Evolutionary conservation across 176 grass and related monocot genomes (phyloP).

Genomic region (Oryza rufipogon): DNA sequence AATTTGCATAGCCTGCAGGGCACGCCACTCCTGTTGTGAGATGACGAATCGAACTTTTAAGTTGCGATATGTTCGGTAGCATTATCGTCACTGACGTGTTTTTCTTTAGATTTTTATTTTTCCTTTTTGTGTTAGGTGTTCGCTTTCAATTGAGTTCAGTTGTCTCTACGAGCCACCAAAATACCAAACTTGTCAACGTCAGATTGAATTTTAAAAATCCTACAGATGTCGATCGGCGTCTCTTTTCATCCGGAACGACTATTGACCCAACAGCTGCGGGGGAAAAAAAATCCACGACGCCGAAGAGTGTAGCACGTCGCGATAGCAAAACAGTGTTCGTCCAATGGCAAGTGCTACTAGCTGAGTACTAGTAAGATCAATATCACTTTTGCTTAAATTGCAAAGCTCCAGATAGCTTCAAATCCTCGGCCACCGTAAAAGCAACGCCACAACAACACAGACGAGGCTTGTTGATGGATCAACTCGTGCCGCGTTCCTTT

Average conservation of each 20-base stretch:
- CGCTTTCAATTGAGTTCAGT: background rate
- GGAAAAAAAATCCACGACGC: background rate
- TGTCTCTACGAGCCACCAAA: slow-evolving; percentile 3
- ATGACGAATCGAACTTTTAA: no score
- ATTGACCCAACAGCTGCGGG: background rate
- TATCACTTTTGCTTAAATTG: background rate
- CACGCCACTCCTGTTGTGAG: no score
- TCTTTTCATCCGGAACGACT: background rate
- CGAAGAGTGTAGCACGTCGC: background rate
- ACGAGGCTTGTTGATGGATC: background rate
- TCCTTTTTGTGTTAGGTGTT: background rate
- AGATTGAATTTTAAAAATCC: background rate
- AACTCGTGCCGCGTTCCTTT: background rate
- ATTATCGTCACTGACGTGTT: background rate
- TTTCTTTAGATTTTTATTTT: background rate
- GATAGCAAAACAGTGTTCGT: background rate
- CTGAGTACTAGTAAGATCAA: no score
- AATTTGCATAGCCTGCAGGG: no score
- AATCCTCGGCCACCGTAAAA: background rate
- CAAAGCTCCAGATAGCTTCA: background rate
- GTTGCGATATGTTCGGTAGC: background rate
- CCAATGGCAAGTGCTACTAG: no score
- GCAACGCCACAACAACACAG: background rate
- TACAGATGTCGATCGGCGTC: background rate
- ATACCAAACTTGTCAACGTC: slow-evolving; percentile 21